A percentile compares a stretch with the other conserved stretches of the same genome.
Evolutionary conservation across 1,139 yeast species (phyloP).

Genomic region (Sugiyamaella pinicola): DNA sequence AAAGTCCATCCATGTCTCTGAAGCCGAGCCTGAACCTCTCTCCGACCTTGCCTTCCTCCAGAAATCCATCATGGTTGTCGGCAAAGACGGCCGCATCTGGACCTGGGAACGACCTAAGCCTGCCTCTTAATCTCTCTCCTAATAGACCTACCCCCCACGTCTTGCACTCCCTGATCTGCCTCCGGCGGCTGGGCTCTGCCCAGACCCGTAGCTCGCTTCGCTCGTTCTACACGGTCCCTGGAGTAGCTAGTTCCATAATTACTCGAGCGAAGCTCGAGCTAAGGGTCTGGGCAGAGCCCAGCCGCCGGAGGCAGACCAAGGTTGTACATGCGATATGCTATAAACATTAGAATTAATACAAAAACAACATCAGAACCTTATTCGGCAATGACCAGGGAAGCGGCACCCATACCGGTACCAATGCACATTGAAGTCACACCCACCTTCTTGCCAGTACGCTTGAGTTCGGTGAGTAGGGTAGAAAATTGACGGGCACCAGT

Average conservation of each 20-base stretch:
- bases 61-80: conserved; percentile 32
- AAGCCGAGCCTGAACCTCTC: conserved; percentile 36
- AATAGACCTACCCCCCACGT: too few species aligned
- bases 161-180: not conserved
- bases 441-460: conserved; percentile 64
- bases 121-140: not conserved
- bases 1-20: conserved; percentile 30
- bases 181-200: conserved; percentile 12
- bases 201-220: not conserved
- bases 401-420: conserved; percentile 99
- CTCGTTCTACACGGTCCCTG: too few species aligned
- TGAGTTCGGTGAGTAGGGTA: conserved; percentile 77
- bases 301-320: too few species aligned
- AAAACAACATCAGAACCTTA: conserved; percentile 1
- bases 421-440: conserved; percentile 96
- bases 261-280: not conserved
- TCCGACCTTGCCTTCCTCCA: conserved; percentile 36
- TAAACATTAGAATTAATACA: conserved; percentile 9
- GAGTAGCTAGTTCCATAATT: too few species aligned
- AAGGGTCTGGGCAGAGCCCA: conserved; percentile 4
- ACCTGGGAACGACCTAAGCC: conserved; percentile 49
- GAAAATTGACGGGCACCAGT: conserved; percentile 96
- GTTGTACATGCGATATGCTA: too few species aligned
- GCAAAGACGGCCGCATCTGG: conserved; percentile 41
- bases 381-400: conserved; percentile 77